phyloP scores from a whole-genome alignment of 495 filamentous ascomycete genomes.

The Parmelia sp. region DNA sequence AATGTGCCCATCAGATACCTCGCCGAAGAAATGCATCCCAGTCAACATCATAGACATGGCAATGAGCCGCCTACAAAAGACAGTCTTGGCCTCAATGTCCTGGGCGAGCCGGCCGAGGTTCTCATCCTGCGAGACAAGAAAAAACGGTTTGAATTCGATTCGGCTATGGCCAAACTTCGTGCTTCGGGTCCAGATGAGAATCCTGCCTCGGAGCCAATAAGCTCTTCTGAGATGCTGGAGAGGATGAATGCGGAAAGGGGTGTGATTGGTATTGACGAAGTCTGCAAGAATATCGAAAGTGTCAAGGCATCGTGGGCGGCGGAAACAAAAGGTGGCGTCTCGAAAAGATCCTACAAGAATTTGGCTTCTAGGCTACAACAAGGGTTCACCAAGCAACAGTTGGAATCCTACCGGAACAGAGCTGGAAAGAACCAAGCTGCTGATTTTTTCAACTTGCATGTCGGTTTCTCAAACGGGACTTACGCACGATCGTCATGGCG shows the following conservation, averaged over 20 bases:
- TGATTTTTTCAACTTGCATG: constrained; percentile 12
- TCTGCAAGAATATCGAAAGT: constrained; percentile 19
- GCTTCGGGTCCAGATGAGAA: constrained; percentile 1
- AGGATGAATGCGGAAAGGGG: constrained; percentile 22
- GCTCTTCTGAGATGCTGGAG: constrained; percentile 21
- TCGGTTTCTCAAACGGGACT: neutral
- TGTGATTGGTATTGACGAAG: constrained; percentile 17
- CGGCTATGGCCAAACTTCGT: neutral
- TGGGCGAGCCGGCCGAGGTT: constrained; percentile 41
- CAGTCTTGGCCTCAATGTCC: constrained; percentile 31
- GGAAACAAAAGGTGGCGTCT: neutral
- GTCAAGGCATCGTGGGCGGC: constrained; percentile 16
- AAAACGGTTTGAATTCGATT: neutral
- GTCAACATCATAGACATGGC: neutral
- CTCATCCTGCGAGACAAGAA: constrained; percentile 31
- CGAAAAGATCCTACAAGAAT: constrained; percentile 12
- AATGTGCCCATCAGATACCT: constrained; percentile 1
- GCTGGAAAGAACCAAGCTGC: neutral
- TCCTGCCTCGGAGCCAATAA: constrained; percentile 3
- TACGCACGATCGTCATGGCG: constrained; percentile 22
- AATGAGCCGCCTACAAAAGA: constrained; percentile 8
- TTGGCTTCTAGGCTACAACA: constrained; percentile 11
- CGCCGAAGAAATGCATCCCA: neutral
- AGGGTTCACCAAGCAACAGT: constrained; percentile 23
- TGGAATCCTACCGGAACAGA: constrained; percentile 15